phyloP scores from a whole-genome alignment of 129 eudicot species.

The Smallanthus sonchifolius region DNA sequence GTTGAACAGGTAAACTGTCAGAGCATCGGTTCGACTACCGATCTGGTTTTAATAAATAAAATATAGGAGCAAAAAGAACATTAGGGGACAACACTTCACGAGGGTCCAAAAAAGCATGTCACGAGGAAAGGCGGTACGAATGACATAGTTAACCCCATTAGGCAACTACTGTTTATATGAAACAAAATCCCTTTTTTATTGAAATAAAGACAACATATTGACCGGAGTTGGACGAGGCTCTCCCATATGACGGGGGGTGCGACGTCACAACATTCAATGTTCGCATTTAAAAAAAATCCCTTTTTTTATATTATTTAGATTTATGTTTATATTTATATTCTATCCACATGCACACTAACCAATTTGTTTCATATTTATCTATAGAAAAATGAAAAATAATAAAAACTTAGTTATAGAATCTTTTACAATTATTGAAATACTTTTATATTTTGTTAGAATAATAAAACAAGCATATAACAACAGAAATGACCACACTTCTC shows the following conservation, averaged over 20 bases:
- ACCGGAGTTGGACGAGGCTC: too few species aligned
- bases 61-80: too few species aligned
- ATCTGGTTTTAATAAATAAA: background rate
- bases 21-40: background rate
- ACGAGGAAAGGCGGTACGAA: background rate
- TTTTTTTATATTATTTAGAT: background rate
- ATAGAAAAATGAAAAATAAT: background rate
- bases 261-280: too few species aligned
- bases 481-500: background rate
- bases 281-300: background rate
- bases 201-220: too few species aligned
- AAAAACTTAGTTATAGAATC: background rate
- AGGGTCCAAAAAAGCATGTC: background rate
- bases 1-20: background rate
- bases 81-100: background rate
- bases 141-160: background rate
- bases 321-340: background rate
- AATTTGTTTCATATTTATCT: background rate
- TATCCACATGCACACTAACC: constrained; percentile 7
- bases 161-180: background rate
- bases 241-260: too few species aligned
- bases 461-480: background rate
- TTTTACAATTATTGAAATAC: background rate
- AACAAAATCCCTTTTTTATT: background rate
- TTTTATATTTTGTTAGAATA: background rate